A percentile compares a stretch with the other conserved stretches of the same genome.
phyloP scores from a whole-genome alignment of 768 basidiomycete species.

The Kwoniella sp. region DNA sequence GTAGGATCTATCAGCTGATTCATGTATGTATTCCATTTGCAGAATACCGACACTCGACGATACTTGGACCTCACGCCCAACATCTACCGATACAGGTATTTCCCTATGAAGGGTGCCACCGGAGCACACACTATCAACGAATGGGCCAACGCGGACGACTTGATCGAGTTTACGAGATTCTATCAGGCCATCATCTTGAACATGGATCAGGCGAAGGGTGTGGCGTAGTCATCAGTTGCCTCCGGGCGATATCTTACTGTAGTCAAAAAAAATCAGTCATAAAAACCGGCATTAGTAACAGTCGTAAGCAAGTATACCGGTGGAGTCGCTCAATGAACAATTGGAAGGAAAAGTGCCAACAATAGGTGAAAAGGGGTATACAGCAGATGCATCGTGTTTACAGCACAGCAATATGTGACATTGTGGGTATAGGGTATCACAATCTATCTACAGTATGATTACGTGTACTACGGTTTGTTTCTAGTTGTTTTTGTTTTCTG shows the following conservation, averaged over 20 bases:
- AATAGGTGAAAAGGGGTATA: background rate
- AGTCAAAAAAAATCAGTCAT: too few species aligned
- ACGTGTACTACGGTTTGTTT: too few species aligned
- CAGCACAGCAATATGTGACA: background rate
- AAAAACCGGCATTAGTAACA: too few species aligned
- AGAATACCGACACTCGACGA: slow-evolving; percentile 53
- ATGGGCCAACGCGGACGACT: slow-evolving; percentile 35
- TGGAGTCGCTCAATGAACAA: too few species aligned
- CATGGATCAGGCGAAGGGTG: slow-evolving; percentile 39
- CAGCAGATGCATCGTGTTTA: background rate
- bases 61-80: slow-evolving; percentile 54
- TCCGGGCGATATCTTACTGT: too few species aligned
- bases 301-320: too few species aligned
- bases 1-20: slow-evolving; percentile 2
- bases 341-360: background rate
- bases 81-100: slow-evolving; percentile 55
- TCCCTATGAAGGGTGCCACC: slow-evolving; percentile 36
- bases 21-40: background rate
- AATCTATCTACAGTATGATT: background rate
- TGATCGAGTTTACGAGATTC: slow-evolving; percentile 47
- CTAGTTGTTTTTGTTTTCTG: background rate
- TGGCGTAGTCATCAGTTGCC: slow-evolving; percentile 25
- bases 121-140: slow-evolving; percentile 57
- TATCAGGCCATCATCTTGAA: slow-evolving; percentile 50
- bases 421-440: background rate